Conservation (phyloP, 2,329 filamentous ascomycete species). For the Alternaria panax region DNA sequence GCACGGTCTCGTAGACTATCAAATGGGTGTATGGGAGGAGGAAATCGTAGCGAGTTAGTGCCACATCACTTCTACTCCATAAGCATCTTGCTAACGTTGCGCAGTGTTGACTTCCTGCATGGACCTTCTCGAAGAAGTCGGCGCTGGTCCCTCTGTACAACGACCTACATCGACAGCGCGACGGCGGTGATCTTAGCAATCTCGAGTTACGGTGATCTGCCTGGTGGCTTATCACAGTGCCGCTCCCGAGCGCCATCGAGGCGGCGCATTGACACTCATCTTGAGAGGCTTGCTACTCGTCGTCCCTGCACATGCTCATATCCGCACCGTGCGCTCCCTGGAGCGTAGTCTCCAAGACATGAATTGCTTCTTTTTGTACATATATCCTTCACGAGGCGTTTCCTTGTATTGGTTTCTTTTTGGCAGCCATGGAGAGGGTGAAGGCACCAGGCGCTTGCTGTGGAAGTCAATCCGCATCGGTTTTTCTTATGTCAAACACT, state of each 20-base stretch:
- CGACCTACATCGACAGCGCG: conserved; percentile 42
- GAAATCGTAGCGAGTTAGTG: conserved; percentile 81
- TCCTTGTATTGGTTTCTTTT: conserved; percentile 19
- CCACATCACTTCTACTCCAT: not conserved
- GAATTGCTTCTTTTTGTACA: conserved; percentile 37
- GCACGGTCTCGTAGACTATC: conserved; percentile 94
- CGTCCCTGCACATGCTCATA: conserved; percentile 12
- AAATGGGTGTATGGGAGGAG: conserved; percentile 96
- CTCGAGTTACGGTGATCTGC: conserved; percentile 17
- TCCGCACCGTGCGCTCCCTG: conserved; percentile 19
- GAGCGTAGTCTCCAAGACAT: conserved; percentile 16
- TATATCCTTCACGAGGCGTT: conserved; percentile 31
- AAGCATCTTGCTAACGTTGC: conserved; percentile 17
- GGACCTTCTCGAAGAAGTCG: conserved; percentile 59
- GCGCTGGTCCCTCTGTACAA: conserved; percentile 42
- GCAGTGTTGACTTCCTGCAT: conserved; percentile 63
- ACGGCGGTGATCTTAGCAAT: conserved; percentile 38
- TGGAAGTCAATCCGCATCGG: conserved; percentile 21
- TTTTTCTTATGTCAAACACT: conserved; percentile 21
- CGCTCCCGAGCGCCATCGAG: conserved; percentile 18
- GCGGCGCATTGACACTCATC: conserved; percentile 23
- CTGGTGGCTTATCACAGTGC: conserved; percentile 25
- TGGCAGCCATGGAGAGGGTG: conserved; percentile 23
- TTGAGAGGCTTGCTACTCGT: conserved; percentile 16
- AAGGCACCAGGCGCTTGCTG: conserved; percentile 18